Conservation (phyloP, 805 yeast species). For the Kodamaea sagamina region DNA sequence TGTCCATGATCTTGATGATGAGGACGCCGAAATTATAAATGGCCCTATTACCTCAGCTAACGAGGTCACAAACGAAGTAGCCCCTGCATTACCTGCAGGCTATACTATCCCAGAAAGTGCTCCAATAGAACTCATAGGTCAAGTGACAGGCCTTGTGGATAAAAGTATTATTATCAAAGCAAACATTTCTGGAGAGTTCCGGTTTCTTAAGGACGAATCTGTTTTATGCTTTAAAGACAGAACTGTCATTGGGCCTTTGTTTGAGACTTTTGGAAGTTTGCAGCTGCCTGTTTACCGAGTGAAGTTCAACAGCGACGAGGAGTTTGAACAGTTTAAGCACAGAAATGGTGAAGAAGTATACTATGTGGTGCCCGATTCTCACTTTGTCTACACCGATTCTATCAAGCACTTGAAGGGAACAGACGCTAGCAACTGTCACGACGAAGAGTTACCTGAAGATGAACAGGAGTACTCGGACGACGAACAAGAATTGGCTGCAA, state of each 20-base stretch:
- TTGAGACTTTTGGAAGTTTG: slow-evolving; percentile 88
- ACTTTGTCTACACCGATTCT: slow-evolving; percentile 73
- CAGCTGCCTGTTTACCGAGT: slow-evolving; percentile 81
- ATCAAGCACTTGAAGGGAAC: slow-evolving; percentile 77
- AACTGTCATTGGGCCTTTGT: slow-evolving; percentile 70
- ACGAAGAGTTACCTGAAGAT: slow-evolving; percentile 89
- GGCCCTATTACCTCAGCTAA: slow-evolving; percentile 80
- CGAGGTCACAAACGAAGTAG: slow-evolving; percentile 68
- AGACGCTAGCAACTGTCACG: slow-evolving; percentile 93
- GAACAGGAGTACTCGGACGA: slow-evolving; percentile 97
- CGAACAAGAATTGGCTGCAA: slow-evolving; percentile 77
- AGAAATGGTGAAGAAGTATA: slow-evolving; percentile 59
- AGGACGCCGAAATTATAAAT: slow-evolving; percentile 43
- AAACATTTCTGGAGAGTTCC: slow-evolving; percentile 74
- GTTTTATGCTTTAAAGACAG: slow-evolving; percentile 76
- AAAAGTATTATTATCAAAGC: slow-evolving; percentile 73
- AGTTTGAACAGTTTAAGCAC: slow-evolving; percentile 47
- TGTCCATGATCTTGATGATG: slow-evolving; percentile 33
- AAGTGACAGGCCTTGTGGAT: slow-evolving; percentile 67
- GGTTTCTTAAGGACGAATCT: slow-evolving; percentile 79
- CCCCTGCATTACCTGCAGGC: slow-evolving; percentile 67
- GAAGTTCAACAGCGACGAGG: slow-evolving; percentile 56
- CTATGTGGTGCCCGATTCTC: slow-evolving; percentile 79
- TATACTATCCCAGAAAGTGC: slow-evolving; percentile 60
- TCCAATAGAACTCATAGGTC: slow-evolving; percentile 73